These are phyloP conservation scores for Rostrohypoxylon terebratum DNA, from an alignment of 495 filamentous ascomycete species.

Conservation along the genomic window DNA sequence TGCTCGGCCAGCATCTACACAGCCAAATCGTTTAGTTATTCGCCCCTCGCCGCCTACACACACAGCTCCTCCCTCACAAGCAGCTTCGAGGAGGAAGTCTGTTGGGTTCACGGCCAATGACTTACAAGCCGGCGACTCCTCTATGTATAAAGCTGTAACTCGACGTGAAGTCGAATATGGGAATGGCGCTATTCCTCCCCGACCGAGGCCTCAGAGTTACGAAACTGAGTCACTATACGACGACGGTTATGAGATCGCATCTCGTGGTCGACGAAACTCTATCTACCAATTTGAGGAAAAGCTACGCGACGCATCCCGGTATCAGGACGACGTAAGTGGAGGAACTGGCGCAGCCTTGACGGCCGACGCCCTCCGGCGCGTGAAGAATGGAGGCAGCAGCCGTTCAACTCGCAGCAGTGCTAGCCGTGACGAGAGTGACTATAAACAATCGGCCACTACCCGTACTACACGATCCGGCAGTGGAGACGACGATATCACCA, in stretches of 20 bases:
- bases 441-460: slow-evolving; percentile 65
- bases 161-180: slow-evolving; percentile 49
- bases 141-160: slow-evolving; percentile 52
- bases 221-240: slow-evolving; percentile 46
- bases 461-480: slow-evolving; percentile 62
- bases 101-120: slow-evolving; percentile 54
- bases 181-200: slow-evolving; percentile 41
- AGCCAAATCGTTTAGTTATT: slow-evolving; percentile 49
- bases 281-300: slow-evolving; percentile 62
- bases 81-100: slow-evolving; percentile 47
- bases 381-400: slow-evolving; percentile 60
- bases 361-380: slow-evolving; percentile 61
- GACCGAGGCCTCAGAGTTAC: slow-evolving; percentile 40
- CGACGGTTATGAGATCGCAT: slow-evolving; percentile 38
- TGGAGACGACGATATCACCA: slow-evolving; percentile 65
- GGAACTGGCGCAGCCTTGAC: slow-evolving; percentile 59
- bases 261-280: slow-evolving; percentile 46
- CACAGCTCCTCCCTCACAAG: slow-evolving; percentile 42
- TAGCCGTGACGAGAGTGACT: slow-evolving; percentile 69
- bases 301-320: slow-evolving; percentile 57
- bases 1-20: slow-evolving; percentile 56
- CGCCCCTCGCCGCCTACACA: slow-evolving; percentile 51
- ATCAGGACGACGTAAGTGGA: slow-evolving; percentile 64
- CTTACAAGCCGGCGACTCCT: slow-evolving; percentile 37
- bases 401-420: slow-evolving; percentile 64